Evolutionary conservation across 2,329 filamentous ascomycete species (phyloP).

Genomic region (Falciphora oryzae): DNA sequence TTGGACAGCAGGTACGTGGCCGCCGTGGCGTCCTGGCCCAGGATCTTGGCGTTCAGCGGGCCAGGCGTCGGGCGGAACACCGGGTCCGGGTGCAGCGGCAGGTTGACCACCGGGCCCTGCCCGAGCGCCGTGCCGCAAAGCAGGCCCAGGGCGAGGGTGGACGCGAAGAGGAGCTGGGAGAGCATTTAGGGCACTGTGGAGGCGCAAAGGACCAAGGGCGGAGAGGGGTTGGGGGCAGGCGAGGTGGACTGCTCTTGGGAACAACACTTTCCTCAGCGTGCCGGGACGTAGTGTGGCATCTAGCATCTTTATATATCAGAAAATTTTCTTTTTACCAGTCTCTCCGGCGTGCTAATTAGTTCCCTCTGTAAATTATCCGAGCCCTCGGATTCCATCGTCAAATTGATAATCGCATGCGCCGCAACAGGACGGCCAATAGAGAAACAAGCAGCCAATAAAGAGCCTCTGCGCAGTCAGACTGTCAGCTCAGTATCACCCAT

Average conservation of each 20-base stretch:
- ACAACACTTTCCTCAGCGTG: background rate
- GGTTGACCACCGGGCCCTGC: background rate
- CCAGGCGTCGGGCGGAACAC: background rate
- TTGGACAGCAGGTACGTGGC: background rate
- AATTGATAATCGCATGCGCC: background rate
- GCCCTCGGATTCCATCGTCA: background rate
- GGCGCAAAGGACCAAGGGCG: no score
- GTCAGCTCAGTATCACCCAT: background rate
- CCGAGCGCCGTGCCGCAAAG: background rate
- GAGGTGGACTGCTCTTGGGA: background rate
- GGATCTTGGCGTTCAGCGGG: background rate
- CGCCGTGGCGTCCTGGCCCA: background rate
- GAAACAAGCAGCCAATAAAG: background rate
- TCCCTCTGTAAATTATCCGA: background rate
- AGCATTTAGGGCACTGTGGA: background rate
- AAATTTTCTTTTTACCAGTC: background rate
- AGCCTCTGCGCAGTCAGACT: no score
- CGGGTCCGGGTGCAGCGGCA: background rate
- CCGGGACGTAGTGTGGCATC: background rate
- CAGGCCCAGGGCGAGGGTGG: background rate
- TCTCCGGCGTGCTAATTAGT: background rate
- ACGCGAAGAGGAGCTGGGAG: background rate
- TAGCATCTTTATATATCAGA: background rate
- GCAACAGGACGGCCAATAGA: background rate
- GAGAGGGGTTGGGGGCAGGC: no score